These are phyloP conservation scores for Solanum gandarillasii DNA, from an alignment of 257 asterid species.

Conservation along the genomic window DNA sequence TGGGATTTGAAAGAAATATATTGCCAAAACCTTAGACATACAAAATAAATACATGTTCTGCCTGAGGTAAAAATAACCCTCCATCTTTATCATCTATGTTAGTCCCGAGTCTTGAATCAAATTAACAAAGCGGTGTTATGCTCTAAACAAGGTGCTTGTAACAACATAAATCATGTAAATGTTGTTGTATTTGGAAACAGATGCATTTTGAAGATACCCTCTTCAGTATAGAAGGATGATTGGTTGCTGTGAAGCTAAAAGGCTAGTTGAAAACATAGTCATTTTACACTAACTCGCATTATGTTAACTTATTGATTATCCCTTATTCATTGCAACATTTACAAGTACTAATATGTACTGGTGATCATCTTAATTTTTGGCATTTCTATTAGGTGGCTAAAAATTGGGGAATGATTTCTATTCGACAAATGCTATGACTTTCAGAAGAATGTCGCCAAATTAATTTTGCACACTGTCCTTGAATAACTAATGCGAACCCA, in stretches of 20 bases:
- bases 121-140: not conserved
- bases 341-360: not conserved
- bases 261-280: not conserved
- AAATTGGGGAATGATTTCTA: not conserved
- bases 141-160: not conserved
- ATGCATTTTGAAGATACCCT: not conserved
- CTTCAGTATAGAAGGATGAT: not conserved
- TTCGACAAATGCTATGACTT: not conserved
- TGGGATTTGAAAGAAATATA: not conserved
- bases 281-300: not conserved
- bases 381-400: not conserved
- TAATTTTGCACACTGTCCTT: not conserved
- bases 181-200: not conserved
- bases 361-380: not conserved
- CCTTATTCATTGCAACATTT: not conserved
- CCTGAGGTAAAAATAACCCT: not conserved
- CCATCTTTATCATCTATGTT: not conserved
- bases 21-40: not conserved
- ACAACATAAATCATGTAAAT: not conserved
- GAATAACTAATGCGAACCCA: not conserved
- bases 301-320: not conserved
- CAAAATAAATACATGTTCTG: not conserved
- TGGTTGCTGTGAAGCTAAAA: not conserved
- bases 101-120: not conserved
- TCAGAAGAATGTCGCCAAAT: not conserved